These are phyloP conservation scores for Leccinellum albellum DNA, from an alignment of 768 basidiomycete genomes.

Conservation along the genomic window DNA sequence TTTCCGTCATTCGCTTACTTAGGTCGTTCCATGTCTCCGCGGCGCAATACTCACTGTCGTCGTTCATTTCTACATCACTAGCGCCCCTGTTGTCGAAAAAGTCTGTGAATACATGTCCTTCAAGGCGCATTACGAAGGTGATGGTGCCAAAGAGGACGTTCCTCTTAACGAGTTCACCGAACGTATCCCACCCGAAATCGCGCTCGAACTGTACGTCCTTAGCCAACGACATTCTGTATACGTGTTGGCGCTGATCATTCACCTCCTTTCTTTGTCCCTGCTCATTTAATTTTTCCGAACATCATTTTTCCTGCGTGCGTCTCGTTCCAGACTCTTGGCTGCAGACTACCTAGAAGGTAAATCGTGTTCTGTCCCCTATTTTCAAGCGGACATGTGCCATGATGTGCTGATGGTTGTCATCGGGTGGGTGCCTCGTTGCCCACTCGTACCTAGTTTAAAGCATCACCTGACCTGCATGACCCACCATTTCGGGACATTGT, in stretches of 20 bases:
- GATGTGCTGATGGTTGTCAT: constrained; percentile 11
- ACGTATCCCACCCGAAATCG: constrained; percentile 81
- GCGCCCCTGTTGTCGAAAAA: constrained; percentile 77
- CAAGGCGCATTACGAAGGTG: constrained; percentile 74
- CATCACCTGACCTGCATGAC: neutral
- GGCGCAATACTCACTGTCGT: neutral
- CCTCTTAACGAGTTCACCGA: constrained; percentile 76
- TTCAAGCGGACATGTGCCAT: constrained; percentile 12
- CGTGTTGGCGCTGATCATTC: constrained; percentile 10
- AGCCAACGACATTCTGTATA: neutral
- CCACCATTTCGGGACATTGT: neutral
- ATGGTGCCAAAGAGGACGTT: constrained; percentile 68
- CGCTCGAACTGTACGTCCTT: constrained; percentile 76
- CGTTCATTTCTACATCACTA: constrained; percentile 17
- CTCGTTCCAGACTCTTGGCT: constrained; percentile 45
- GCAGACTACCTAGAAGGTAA: constrained; percentile 67
- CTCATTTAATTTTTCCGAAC: constrained; percentile 1
- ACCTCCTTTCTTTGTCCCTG: neutral
- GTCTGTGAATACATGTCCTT: constrained; percentile 87
- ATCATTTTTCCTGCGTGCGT: neutral
- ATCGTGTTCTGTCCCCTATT: constrained; percentile 10
- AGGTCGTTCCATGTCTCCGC: neutral
- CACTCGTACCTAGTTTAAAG: constrained; percentile 6
- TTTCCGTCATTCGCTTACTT: constrained; percentile 1
- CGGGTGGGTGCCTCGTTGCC: constrained; percentile 5